Evolutionary conservation across 768 basidiomycete genomes (phyloP).

Genomic region (Phylloporus sp.): DNA sequence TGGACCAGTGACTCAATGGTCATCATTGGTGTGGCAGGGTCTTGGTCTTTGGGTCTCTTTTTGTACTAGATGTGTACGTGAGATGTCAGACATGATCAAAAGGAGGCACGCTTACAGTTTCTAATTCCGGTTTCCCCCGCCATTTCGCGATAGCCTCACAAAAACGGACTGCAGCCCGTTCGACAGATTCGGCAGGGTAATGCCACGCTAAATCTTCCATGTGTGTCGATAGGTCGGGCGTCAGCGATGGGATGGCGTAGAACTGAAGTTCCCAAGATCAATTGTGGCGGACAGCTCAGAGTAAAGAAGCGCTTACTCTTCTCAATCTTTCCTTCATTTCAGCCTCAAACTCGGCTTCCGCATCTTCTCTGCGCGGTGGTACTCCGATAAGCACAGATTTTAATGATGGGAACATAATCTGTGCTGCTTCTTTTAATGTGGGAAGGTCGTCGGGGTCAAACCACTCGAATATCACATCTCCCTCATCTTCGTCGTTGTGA

Average conservation of each 20-base stretch:
- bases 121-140: constrained; percentile 82
- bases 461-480: constrained; percentile 43
- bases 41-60: constrained; percentile 39
- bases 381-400: constrained; percentile 25
- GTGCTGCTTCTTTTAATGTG: constrained; percentile 56
- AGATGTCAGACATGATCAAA: constrained; percentile 11
- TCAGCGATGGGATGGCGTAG: constrained; percentile 66
- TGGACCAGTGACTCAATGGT: constrained; percentile 66
- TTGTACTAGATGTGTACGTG: constrained; percentile 48
- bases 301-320: constrained; percentile 46
- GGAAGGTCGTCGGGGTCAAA: constrained; percentile 80
- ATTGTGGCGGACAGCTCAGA: background rate
- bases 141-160: constrained; percentile 80
- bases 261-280: constrained; percentile 48
- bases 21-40: constrained; percentile 38
- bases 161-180: constrained; percentile 72
- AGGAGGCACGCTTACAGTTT: constrained; percentile 46
- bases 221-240: constrained; percentile 73
- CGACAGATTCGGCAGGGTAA: constrained; percentile 79
- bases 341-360: constrained; percentile 67
- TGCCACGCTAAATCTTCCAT: constrained; percentile 70
- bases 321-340: constrained; percentile 73
- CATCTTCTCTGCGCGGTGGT: constrained; percentile 37
- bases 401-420: constrained; percentile 65
- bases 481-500: constrained; percentile 32